Base-by-base conservation (phyloP, 345 rosid genomes). In the Eucalyptus virginea region DNA sequence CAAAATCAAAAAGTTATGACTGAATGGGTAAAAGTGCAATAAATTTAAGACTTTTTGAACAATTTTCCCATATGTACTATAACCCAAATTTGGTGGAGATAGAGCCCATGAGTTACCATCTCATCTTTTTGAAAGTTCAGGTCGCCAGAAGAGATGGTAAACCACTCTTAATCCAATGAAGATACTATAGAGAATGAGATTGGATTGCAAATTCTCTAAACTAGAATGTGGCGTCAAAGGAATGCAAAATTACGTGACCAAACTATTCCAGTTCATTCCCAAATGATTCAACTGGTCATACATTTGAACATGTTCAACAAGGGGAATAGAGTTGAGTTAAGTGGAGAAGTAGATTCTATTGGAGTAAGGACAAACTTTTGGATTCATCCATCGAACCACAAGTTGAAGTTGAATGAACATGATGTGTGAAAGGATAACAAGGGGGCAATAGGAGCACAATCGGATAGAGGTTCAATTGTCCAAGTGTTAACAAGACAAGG, bases 11-110 rank as follows among this genome's bases (percentile, higher is more conserved):
- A 52, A 52, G 2, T 19, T 2, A 52, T 52, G 11, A 52, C 1
- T 4, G 1, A 8, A 52, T 52, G 8, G 0, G 58, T 52, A 52
- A 52, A 52, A 52, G 0, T 52, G 0, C 2, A 52, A 52, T 52
- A 52, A 0, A 5, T 52, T 52, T 21, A 52, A 21, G 26, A 52
- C 58, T 52, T 21, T 52, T 21, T 52, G 26, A 52, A 19, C 1
- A 52, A 52, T 52, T 52, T 52, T 21, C 1, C 11, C 11, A 52
- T 21, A 12, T 60, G 32, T 28, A 28, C 67, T 26, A 17, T 28
- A 28, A 26, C 32, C 32, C 67, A 60, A 60, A 60, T 60, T 60
- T 60, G 67, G 67, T 26, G 67, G 67, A 60, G 67, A 60, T 26
- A 28, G 6, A 60, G 16, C 67, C 67, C 67, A 26, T 12, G 32